A percentile compares a stretch with the other conserved stretches of the same genome.
Conservation (phyloP, 257 asterid species). For the Catharanthus roseus region DNA sequence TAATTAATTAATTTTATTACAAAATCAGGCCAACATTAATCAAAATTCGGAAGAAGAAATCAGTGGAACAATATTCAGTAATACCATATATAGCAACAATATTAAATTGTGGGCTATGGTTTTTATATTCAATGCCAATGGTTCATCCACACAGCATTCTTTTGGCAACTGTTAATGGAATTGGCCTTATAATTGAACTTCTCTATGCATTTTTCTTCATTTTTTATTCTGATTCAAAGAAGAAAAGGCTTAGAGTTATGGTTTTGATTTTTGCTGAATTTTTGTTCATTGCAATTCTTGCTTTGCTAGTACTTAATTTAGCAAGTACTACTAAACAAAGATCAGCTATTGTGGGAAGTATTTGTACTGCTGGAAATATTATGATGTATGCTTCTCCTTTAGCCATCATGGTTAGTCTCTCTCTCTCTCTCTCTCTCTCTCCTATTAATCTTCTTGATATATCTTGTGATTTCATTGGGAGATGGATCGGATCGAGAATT, state of each 20-base stretch:
- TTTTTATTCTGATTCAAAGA: constrained; percentile 28
- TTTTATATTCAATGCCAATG: constrained; percentile 66
- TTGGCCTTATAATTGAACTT: constrained; percentile 58
- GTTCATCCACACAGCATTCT: constrained; percentile 18
- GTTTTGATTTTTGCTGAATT: constrained; percentile 35
- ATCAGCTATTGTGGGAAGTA: constrained; percentile 43
- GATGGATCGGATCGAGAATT: too few relatives aligned
- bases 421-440: too few relatives aligned
- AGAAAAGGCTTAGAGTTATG: constrained; percentile 38
- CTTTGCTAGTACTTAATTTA: constrained; percentile 39
- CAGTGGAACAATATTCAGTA: not conserved
- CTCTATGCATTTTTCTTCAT: constrained; percentile 42
- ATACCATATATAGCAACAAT: not conserved
- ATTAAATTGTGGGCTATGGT: constrained; percentile 37
- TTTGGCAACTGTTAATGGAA: constrained; percentile 61
- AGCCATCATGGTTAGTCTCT: constrained; percentile 16
- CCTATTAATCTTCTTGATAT: not conserved
- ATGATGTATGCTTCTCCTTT: not conserved
- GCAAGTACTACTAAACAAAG: constrained; percentile 43
- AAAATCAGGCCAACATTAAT: not conserved
- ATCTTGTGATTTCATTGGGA: too few relatives aligned
- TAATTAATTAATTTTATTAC: too few relatives aligned
- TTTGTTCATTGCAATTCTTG: constrained; percentile 40
- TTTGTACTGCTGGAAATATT: not conserved
- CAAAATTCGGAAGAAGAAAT: not conserved